phyloP scores from a whole-genome alignment of 805 yeast genomes.

The Priceomyces fermenticarens region DNA sequence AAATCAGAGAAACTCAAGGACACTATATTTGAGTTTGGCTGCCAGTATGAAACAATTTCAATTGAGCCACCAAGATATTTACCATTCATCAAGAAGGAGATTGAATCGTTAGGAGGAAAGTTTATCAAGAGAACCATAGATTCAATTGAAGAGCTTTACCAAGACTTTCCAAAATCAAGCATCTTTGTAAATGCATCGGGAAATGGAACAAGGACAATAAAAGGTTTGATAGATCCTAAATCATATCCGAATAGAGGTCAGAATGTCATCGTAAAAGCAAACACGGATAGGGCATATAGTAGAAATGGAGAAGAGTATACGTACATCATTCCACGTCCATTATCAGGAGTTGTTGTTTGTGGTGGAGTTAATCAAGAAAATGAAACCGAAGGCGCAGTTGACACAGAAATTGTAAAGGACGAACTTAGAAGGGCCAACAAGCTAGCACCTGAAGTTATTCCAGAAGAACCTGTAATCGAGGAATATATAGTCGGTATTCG shows the following conservation, averaged over 20 bases:
- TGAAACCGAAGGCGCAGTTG: neutral
- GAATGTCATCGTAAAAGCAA: slow-evolving; percentile 13
- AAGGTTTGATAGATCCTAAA: slow-evolving; percentile 6
- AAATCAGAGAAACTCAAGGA: slow-evolving; percentile 7
- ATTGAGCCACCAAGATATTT: slow-evolving; percentile 13
- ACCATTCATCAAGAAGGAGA: slow-evolving; percentile 10
- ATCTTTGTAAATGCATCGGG: slow-evolving; percentile 13
- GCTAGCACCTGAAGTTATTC: slow-evolving; percentile 5
- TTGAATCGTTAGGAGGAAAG: slow-evolving; percentile 11
- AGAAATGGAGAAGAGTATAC: slow-evolving; percentile 12
- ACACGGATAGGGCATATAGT: slow-evolving; percentile 10
- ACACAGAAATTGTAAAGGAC: slow-evolving; percentile 2
- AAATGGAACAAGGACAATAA: slow-evolving; percentile 10
- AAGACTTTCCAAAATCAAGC: slow-evolving; percentile 1
- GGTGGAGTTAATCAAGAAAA: slow-evolving; percentile 10
- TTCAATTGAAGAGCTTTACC: slow-evolving; percentile 3
- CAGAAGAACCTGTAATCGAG: slow-evolving; percentile 3
- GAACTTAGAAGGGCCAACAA: slow-evolving; percentile 5
- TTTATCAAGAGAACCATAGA: slow-evolving; percentile 8
- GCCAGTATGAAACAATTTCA: slow-evolving; percentile 10
- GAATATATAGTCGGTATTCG: slow-evolving; percentile 1
- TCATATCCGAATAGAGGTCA: slow-evolving; percentile 14
- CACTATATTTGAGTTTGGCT: slow-evolving; percentile 12
- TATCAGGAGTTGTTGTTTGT: slow-evolving; percentile 12
- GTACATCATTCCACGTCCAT: slow-evolving; percentile 13